phyloP scores from a whole-genome alignment of 352 stramenopile genomes.

The Phytophthora syringae region DNA sequence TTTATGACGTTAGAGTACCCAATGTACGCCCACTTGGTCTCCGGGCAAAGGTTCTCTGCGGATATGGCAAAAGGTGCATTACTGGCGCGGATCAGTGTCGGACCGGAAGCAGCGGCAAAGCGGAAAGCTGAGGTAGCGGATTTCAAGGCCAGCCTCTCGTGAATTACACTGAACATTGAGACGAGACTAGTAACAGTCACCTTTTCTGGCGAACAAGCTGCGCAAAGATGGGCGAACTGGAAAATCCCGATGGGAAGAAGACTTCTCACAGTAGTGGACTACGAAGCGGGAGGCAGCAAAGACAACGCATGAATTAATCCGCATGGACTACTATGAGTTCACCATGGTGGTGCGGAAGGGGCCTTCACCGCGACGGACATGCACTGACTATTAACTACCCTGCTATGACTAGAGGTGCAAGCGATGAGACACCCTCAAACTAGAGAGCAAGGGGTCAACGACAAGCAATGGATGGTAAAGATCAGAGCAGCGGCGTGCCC shows the following conservation, averaged over 20 bases:
- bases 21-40: too few species aligned
- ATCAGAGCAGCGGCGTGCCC: not conserved
- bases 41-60: too few species aligned
- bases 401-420: not conserved
- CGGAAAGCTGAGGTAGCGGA: not conserved
- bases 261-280: not conserved
- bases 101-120: too few species aligned
- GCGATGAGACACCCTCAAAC: not conserved
- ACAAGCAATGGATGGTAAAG: conserved; percentile 1
- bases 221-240: not conserved
- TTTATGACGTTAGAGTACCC: conserved; percentile 8
- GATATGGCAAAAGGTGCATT: too few species aligned
- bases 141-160: not conserved
- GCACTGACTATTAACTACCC: not conserved
- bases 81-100: too few species aligned
- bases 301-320: not conserved
- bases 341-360: not conserved
- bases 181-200: not conserved
- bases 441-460: not conserved
- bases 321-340: conserved; percentile 2
- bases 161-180: not conserved
- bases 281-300: not conserved
- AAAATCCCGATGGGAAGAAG: not conserved
- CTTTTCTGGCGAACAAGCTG: not conserved
- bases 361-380: not conserved